Evolutionary conservation across 345 rosid genomes (phyloP).

Genomic region (Eucalyptus caleyi): DNA sequence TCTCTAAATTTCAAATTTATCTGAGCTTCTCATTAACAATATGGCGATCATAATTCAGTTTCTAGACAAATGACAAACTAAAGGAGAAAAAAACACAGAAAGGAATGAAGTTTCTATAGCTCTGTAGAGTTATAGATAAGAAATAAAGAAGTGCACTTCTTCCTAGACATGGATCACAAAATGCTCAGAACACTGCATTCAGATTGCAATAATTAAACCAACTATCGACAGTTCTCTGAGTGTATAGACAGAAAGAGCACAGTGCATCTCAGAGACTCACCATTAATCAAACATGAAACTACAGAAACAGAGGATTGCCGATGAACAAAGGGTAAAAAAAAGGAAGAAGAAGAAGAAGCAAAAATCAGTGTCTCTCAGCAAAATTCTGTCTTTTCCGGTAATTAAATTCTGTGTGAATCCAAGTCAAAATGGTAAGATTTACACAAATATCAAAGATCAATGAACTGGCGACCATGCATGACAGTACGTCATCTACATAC

Average conservation of each 20-base stretch:
- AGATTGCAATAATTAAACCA: neutral
- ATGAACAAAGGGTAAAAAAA: too few relatives aligned
- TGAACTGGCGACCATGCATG: neutral
- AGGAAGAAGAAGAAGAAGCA: neutral
- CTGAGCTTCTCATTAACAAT: neutral
- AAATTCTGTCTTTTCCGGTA: neutral
- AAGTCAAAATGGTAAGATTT: neutral
- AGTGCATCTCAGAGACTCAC: neutral
- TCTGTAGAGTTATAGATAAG: neutral
- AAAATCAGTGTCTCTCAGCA: neutral
- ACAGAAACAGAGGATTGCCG: neutral
- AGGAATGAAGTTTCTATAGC: neutral
- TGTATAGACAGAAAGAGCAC: neutral
- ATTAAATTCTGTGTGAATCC: neutral
- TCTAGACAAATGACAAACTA: neutral
- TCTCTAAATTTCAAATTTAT: neutral
- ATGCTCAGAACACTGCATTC: neutral
- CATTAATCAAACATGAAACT: neutral
- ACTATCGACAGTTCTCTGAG: neutral
- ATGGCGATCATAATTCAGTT: neutral
- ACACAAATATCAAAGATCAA: neutral
- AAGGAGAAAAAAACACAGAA: neutral
- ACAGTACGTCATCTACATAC: neutral
- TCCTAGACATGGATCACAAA: neutral
- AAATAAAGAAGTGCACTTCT: neutral